These are phyloP conservation scores for Magnusiomyces sp. DNA, from an alignment of 1,139 yeast genomes.

Conservation along the genomic window DNA sequence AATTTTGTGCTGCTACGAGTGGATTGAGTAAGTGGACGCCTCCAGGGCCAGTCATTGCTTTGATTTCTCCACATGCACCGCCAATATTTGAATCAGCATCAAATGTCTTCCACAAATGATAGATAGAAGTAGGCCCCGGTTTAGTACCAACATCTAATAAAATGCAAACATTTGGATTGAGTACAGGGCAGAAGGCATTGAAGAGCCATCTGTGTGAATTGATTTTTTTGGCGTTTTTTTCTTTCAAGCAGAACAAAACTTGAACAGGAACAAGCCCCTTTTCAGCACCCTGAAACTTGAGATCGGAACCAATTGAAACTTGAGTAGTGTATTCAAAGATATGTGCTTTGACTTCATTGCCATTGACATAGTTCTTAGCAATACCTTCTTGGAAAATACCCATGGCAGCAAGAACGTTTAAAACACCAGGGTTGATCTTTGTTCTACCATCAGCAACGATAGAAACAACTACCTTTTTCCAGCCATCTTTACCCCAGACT, in stretches of 20 bases:
- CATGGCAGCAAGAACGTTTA: conserved; percentile 81
- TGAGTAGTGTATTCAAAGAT: conserved; percentile 91
- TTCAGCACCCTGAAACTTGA: conserved; percentile 72
- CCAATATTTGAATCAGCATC: conserved; percentile 94
- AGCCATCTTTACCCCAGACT: conserved; percentile 90
- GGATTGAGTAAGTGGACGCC: conserved; percentile 80
- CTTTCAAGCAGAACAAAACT: conserved; percentile 80
- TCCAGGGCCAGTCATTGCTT: conserved; percentile 84
- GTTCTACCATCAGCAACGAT: conserved; percentile 91
- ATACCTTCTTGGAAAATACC: conserved; percentile 96
- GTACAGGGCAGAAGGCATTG: conserved; percentile 79
- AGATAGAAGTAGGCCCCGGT: conserved; percentile 77
- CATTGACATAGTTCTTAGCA: conserved; percentile 88
- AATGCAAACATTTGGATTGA: conserved; percentile 79
- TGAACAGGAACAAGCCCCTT: conserved; percentile 90
- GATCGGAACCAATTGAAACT: conserved; percentile 72
- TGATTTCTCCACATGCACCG: conserved; percentile 96
- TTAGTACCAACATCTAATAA: conserved; percentile 91
- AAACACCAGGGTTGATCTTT: conserved; percentile 70
- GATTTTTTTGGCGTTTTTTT: conserved; percentile 81
- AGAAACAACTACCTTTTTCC: conserved; percentile 90
- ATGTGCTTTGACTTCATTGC: conserved; percentile 84
- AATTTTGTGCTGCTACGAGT: conserved; percentile 90
- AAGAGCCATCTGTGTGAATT: conserved; percentile 96
- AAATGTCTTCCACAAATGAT: conserved; percentile 93